Evolutionary conservation across 1,139 yeast genomes (phyloP), one percentile per base, ranked within the genome.

Genomic region (Keqinozyma sinolaborantium): DNA sequence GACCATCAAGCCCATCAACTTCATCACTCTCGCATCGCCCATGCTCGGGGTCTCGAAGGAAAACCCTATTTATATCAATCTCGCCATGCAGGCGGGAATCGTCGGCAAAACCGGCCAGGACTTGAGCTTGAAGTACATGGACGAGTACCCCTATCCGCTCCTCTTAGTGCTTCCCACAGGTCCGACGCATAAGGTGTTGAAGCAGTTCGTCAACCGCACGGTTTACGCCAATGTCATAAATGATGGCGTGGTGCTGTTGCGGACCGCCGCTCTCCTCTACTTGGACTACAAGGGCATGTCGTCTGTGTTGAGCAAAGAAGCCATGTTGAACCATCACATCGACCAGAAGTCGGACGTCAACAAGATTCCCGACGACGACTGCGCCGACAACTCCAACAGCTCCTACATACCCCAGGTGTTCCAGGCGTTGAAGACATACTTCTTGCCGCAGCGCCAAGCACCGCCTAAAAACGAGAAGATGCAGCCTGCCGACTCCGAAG

Each of bases 31-130:
- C 39, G 96, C 98, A 0, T 74, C 95, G 0, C 99, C 99, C 0
- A 62, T 90, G 42, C 60, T 94, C 11, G 99, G 98, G 0, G 79
- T 90, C 2, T 70, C 72, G 12, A 75, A 84, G 31, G 97, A 90
- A 48, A 90, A 88, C 50, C 97, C 98, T 0, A 77, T 80, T 2
- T 88, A 84, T 51, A 83, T 94, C 16, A 87, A 86, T 48, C 62
- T 88, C 34, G 94, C 94, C 0, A 64, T 92, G 13, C 84, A 83
- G 54, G 81, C 88, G 25, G 98, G 99, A 0, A 71, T 90, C 30
- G 92, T 87, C 3, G 99, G 98, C 0, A 82, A 79, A 47, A 83
- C 97, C 0, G 99, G 99, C 0, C 92, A 85, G 47, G 99, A 92
- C 50, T 59, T 92, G 39, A 94, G 95, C 0, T 65, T 94, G 31